A percentile compares a stretch with the other conserved stretches of the same genome.
Conservation (phyloP, 1,284 basidiomycete species). For the Hypsizygus ulmarius region DNA sequence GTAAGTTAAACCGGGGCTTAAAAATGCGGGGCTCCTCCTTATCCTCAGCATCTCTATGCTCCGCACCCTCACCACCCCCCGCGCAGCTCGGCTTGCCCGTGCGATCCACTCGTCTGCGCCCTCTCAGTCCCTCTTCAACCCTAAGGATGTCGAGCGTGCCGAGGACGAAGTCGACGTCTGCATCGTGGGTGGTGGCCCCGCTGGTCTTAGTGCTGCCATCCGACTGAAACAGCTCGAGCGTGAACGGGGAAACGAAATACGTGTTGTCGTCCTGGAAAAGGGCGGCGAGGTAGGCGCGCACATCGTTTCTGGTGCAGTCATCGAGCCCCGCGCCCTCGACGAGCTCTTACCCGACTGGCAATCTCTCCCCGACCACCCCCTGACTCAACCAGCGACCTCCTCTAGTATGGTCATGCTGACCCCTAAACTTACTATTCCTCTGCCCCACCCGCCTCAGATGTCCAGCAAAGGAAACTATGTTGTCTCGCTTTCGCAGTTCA, state of each 20-base stretch:
- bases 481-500: constrained; percentile 85
- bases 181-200: constrained; percentile 95
- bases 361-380: constrained; percentile 50
- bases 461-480: constrained; percentile 90
- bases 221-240: constrained; percentile 91
- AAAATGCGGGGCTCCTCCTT: not conserved
- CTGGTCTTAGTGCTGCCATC: constrained; percentile 95
- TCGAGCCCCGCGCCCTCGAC: constrained; percentile 89
- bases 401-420: constrained; percentile 92
- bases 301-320: constrained; percentile 93
- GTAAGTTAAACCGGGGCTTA: too few relatives aligned
- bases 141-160: constrained; percentile 61
- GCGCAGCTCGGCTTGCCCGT: constrained; percentile 6
- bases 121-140: constrained; percentile 23
- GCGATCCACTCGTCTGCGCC: constrained; percentile 14
- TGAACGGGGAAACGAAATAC: constrained; percentile 75
- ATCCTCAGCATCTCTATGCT: constrained; percentile 12
- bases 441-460: constrained; percentile 99
- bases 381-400: constrained; percentile 79
- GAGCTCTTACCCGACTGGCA: constrained; percentile 92
- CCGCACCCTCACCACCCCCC: constrained; percentile 8
- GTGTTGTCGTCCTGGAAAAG: constrained; percentile 96
- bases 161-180: constrained; percentile 94
- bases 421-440: constrained; percentile 66
- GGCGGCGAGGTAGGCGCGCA: constrained; percentile 93